Conservation (phyloP, 805 yeast species). For the Schwanniomyces yamadae region DNA sequence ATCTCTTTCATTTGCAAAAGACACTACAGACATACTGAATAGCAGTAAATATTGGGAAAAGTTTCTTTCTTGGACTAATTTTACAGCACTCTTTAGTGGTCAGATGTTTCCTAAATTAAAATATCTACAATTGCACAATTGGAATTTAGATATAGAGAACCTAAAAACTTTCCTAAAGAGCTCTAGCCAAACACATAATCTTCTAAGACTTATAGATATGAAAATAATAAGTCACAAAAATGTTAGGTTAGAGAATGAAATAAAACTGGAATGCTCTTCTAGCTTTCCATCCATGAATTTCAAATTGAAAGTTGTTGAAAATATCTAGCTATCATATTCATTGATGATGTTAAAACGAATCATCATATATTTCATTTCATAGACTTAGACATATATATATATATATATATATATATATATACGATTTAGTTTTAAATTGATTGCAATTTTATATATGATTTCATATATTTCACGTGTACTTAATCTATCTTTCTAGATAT, state of each 20-base stretch:
- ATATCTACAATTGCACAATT: conserved; percentile 19
- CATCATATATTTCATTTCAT: too few relatives aligned
- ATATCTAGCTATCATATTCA: background rate
- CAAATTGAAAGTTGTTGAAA: conserved; percentile 3
- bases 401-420: too few relatives aligned
- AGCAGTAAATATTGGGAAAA: conserved; percentile 3
- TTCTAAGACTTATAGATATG: conserved; percentile 4
- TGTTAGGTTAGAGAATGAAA: conserved; percentile 1
- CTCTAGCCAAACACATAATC: background rate
- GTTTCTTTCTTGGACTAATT: conserved; percentile 2
- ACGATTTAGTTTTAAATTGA: too few relatives aligned
- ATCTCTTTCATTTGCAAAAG: conserved; percentile 3
- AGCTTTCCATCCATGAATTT: conserved; percentile 4
- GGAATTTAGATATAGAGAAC: conserved; percentile 17
- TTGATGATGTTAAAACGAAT: background rate
- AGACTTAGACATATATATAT: too few relatives aligned
- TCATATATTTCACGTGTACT: too few relatives aligned
- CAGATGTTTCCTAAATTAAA: conserved; percentile 16
- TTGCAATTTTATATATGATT: too few relatives aligned
- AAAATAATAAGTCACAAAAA: conserved; percentile 4
- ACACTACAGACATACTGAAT: background rate
- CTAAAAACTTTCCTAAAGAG: conserved; percentile 3
- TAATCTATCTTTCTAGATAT: too few relatives aligned
- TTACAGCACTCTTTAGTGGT: conserved; percentile 4
- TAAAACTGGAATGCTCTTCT: background rate